These are phyloP conservation scores for Pneumocystis jirovecii DNA, from an alignment of 1,139 yeast genomes.

Conservation along the genomic window DNA sequence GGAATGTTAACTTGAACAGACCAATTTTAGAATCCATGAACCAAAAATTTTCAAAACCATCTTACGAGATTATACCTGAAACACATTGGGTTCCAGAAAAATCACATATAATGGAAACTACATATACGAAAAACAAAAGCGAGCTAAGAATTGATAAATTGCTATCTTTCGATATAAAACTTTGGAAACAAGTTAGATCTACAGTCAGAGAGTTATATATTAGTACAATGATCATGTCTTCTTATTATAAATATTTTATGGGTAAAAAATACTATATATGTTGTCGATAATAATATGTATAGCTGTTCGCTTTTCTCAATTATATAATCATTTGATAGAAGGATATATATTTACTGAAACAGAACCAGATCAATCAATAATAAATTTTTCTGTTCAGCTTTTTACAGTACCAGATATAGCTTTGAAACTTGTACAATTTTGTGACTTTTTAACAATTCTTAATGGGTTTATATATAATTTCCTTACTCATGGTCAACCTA, in stretches of 20 bases:
- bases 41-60: neutral
- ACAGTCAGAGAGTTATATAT: constrained; percentile 55
- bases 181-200: constrained; percentile 53
- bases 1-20: neutral
- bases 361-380: constrained; percentile 69
- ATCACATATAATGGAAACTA: neutral
- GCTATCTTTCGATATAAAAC: constrained; percentile 45
- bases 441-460: constrained; percentile 52
- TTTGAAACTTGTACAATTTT: constrained; percentile 45
- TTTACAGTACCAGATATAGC: constrained; percentile 77
- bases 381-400: constrained; percentile 69
- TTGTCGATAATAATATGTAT: neutral
- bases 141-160: constrained; percentile 29
- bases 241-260: constrained; percentile 42
- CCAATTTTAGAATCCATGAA: neutral
- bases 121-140: neutral
- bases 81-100: neutral
- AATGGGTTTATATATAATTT: constrained; percentile 53
- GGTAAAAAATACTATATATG: constrained; percentile 23
- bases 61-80: neutral
- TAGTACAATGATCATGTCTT: constrained; percentile 53
- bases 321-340: constrained; percentile 67
- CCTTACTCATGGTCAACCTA: constrained; percentile 43
- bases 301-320: constrained; percentile 57
- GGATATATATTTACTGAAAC: constrained; percentile 55